Evolutionary conservation across 257 asterid species (phyloP), one percentile per base, ranked within the genome.

Genomic region (Plectranthus barbatus): DNA sequence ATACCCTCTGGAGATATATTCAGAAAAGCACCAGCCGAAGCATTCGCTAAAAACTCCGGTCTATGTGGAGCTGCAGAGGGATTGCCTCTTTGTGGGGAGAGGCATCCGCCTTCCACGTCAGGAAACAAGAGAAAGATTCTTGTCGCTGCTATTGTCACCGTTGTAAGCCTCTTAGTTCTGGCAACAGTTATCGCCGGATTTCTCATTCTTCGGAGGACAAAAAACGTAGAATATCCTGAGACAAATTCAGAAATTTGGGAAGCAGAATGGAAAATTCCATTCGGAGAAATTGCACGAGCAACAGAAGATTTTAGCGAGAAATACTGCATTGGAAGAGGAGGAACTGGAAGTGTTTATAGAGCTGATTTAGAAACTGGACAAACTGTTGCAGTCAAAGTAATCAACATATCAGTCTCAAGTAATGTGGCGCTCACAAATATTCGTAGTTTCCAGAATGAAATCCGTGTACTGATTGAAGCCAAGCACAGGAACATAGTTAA

Each of bases 401-500:
- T 86, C 57, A 55, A 77, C 52, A 15, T 84, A 73, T 66, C 86
- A 52, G 90, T 81, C 56, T 80, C 95, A 0, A 58, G 68, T 37
- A 90, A 81, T 44, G 66, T 84, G 69, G 82, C 82, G 17, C 29
- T 49, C 61, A 37, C 78, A 39, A 83, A 63, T 62, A 76, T 20
- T 1, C 77, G 46, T 0, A 88, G 94, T 58, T 88, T 91, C 60
- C 84, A 86, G 81, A 91, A 91, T 63, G 98, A 91, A 71, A 86
- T 91, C n/a, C 76, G 66, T 54, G 63, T 94, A 19, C 36, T 91
- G 78, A 83, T 95, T 59, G 90, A 88, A 72, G 86, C 83, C 64
- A 68, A 92, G 65, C 98, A 91, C 68, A 83, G 95, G 71, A 88
- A 91, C 67, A 88, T 91, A 59, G 80, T 91, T 23, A 91, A 86